phyloP scores from a whole-genome alignment of 371 early-diverging fungal species.

The Apophysomyces trapeziformis region DNA sequence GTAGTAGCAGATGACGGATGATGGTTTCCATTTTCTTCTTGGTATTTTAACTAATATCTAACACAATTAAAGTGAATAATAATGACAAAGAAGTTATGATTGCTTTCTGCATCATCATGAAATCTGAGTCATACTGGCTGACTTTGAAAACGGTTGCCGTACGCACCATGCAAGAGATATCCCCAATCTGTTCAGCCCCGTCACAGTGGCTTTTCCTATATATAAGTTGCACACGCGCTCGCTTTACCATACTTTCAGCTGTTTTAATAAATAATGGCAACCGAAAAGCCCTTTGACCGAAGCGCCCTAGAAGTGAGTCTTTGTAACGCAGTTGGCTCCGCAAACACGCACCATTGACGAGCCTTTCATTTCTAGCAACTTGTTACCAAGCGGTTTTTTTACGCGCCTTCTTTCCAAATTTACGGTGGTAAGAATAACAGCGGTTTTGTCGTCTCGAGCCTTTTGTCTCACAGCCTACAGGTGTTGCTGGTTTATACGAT shows the following conservation, averaged over 20 bases:
- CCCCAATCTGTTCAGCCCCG: too few species aligned
- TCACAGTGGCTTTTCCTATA: too few species aligned
- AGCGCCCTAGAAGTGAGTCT: slow-evolving; percentile 57
- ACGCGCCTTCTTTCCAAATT: slow-evolving; percentile 92
- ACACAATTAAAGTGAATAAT: too few species aligned
- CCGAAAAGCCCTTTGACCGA: slow-evolving; percentile 58
- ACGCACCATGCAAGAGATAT: too few species aligned
- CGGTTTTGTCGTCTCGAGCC: background rate
- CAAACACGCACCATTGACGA: background rate
- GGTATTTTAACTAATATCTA: too few species aligned
- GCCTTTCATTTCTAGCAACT: slow-evolving; percentile 52
- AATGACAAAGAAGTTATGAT: too few species aligned
- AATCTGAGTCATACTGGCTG: too few species aligned
- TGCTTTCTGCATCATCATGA: too few species aligned
- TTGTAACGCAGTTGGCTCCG: slow-evolving; percentile 38
- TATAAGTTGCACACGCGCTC: too few species aligned
- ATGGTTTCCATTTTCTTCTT: too few species aligned
- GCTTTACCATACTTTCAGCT: background rate
- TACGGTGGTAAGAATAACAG: slow-evolving; percentile 80
- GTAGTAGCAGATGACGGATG: too few species aligned
- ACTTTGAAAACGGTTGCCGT: too few species aligned
- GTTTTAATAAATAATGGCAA: slow-evolving; percentile 15
- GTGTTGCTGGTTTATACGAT: slow-evolving; percentile 98
- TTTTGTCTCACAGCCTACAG: slow-evolving; percentile 39
- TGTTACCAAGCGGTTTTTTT: slow-evolving; percentile 93